Evolutionary conservation across 1,139 yeast genomes (phyloP), one percentile per base, ranked within the genome.

Genomic region (Taphrina deformans): DNA sequence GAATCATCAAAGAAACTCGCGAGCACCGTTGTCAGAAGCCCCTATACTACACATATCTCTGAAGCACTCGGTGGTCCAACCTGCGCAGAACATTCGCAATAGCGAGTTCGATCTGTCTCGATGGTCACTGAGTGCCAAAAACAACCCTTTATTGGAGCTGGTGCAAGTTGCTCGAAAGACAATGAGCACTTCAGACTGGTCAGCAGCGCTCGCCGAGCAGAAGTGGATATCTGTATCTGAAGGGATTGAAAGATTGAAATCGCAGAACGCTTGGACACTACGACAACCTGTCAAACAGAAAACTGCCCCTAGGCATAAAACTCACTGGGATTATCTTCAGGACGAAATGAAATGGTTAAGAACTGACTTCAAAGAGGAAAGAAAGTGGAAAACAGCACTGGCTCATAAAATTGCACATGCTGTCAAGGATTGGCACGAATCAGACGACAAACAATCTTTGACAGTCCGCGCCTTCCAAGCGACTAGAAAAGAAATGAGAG

Each of bases 171-270:
- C 96, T 9, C 96, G 91, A 73, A 93, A 93, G 74, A 87, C 89
- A 0, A 79, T 93, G 56, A 85, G 90, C 64, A 89, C 98, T 0
- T 95, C 89, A 59, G 84, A 89, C 67, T 93, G 85, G 76, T 96
- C 90, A 72, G 82, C 88, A 71, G 90, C 96, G 0, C 78, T 92
- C 31, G 82, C 90, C n/a, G 99, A 93, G 73, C 96, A 97, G 7
- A 89, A 92, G 73, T 85, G 93, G 9, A 90, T 96, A 0, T 97
- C 91, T n/a, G 84, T 90, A 16, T 89, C 90, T 72, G 89, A 96
- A 2, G 82, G 98, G 66, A 92, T 95, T 55, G 99, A 93, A 73
- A 98, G 92, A 73, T 79, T 95, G 68, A 89, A 91, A 73, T 80
- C 96, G 63, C 87, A 87, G 66, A 89, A 90, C 4, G 85, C 88